Evolutionary conservation across 2,329 filamentous ascomycete species (phyloP).

Genomic region (Fusarium veterinarium): DNA sequence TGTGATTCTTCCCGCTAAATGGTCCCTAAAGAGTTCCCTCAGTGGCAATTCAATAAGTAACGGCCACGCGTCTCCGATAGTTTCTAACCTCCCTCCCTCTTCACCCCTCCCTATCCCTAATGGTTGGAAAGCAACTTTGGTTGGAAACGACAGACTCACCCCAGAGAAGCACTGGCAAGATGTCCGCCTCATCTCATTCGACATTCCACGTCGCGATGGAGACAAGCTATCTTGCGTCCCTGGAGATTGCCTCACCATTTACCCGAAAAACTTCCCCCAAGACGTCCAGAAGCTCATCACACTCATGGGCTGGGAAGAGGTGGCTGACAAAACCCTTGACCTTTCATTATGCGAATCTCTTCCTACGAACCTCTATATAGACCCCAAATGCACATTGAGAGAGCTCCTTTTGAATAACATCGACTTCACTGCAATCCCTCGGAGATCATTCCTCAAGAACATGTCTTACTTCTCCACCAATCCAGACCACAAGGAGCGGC

Average conservation of each 20-base stretch:
- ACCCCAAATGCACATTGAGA: slow-evolving; percentile 71
- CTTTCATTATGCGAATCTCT: slow-evolving; percentile 55
- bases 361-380: slow-evolving; percentile 50
- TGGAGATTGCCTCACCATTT: slow-evolving; percentile 84
- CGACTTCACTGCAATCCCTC: slow-evolving; percentile 90
- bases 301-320: slow-evolving; percentile 79
- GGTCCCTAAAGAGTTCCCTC: slow-evolving; percentile 47
- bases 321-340: slow-evolving; percentile 77
- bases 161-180: slow-evolving; percentile 89
- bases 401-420: slow-evolving; percentile 83
- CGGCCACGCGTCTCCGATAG: slow-evolving; percentile 13
- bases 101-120: slow-evolving; percentile 66
- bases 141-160: slow-evolving; percentile 79
- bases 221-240: slow-evolving; percentile 63
- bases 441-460: slow-evolving; percentile 84
- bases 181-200: slow-evolving; percentile 81
- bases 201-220: slow-evolving; percentile 49
- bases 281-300: slow-evolving; percentile 84
- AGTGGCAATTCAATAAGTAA: slow-evolving; percentile 7
- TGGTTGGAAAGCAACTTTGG: slow-evolving; percentile 67
- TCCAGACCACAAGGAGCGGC: slow-evolving; percentile 78
- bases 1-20: slow-evolving; percentile 80
- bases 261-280: slow-evolving; percentile 84
- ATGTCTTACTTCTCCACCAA: slow-evolving; percentile 81
- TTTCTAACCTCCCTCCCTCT: slow-evolving; percentile 44